A percentile compares a stretch with the other conserved stretches of the same genome.
phyloP scores from a whole-genome alignment of 1,284 basidiomycete genomes.

The Tausonia pullulans region DNA sequence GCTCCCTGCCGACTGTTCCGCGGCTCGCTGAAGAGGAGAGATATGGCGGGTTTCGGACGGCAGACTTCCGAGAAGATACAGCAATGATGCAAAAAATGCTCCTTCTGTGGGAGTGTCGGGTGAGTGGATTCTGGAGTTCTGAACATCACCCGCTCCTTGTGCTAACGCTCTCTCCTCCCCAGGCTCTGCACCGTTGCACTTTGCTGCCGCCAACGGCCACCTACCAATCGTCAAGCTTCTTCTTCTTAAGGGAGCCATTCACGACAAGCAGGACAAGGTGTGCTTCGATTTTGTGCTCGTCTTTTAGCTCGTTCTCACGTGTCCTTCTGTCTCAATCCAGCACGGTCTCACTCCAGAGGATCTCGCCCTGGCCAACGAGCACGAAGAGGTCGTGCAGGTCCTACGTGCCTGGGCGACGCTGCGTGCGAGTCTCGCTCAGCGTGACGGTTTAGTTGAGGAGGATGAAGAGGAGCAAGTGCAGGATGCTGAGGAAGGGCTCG shows the following conservation, averaged over 20 bases:
- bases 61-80: constrained; percentile 66
- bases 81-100: constrained; percentile 45
- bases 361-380: constrained; percentile 37
- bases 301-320: too few relatives aligned
- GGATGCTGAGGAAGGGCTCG: background rate
- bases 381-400: constrained; percentile 34
- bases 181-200: constrained; percentile 86
- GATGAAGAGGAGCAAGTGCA: constrained; percentile 9
- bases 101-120: constrained; percentile 55
- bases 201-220: constrained; percentile 85
- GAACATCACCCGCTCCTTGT: background rate
- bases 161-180: constrained; percentile 7
- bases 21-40: too few relatives aligned
- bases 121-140: constrained; percentile 20
- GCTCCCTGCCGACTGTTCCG: background rate
- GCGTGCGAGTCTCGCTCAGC: constrained; percentile 1
- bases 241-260: constrained; percentile 64
- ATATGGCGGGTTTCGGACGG: background rate
- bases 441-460: background rate
- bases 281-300: too few relatives aligned
- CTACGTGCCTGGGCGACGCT: constrained; percentile 30
- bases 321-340: constrained; percentile 3
- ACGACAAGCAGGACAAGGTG: constrained; percentile 61
- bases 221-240: constrained; percentile 59
- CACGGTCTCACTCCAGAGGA: constrained; percentile 63